Conservation (phyloP, 2,329 filamentous ascomycete species). For the Cryphonectria parasitica region DNA sequence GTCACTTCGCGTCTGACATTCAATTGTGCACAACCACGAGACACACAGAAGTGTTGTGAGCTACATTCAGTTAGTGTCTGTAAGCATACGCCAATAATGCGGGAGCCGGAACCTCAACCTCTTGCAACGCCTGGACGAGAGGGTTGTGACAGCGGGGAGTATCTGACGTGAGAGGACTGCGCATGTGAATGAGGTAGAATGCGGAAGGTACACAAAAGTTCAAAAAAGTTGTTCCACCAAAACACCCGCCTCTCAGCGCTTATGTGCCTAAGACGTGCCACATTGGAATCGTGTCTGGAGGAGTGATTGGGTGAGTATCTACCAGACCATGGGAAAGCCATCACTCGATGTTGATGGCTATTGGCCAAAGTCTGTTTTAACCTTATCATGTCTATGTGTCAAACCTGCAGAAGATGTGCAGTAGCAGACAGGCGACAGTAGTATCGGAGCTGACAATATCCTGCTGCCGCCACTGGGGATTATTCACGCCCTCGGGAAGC, state of each 20-base stretch:
- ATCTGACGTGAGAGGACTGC: neutral
- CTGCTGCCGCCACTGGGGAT: neutral
- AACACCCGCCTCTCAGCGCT: neutral
- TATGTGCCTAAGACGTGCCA: neutral
- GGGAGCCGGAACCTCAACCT: neutral
- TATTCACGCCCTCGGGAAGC: neutral
- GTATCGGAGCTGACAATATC: neutral
- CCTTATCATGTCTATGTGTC: neutral
- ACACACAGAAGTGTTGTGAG: neutral
- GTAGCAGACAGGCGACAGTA: neutral
- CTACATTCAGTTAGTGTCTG: neutral
- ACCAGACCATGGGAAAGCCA: neutral
- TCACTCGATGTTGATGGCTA: neutral
- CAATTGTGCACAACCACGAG: neutral
- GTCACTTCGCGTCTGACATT: neutral
- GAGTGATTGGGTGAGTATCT: neutral
- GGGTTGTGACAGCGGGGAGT: neutral
- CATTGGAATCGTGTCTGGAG: neutral
- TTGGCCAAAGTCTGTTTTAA: neutral
- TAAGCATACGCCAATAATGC: neutral
- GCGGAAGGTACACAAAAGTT: neutral
- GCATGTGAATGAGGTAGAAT: neutral
- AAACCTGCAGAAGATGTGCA: neutral
- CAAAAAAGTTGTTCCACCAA: neutral
- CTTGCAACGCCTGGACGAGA: neutral